phyloP scores from a whole-genome alignment of 2,329 filamentous ascomycete species.

The Metarhizium sp. region DNA sequence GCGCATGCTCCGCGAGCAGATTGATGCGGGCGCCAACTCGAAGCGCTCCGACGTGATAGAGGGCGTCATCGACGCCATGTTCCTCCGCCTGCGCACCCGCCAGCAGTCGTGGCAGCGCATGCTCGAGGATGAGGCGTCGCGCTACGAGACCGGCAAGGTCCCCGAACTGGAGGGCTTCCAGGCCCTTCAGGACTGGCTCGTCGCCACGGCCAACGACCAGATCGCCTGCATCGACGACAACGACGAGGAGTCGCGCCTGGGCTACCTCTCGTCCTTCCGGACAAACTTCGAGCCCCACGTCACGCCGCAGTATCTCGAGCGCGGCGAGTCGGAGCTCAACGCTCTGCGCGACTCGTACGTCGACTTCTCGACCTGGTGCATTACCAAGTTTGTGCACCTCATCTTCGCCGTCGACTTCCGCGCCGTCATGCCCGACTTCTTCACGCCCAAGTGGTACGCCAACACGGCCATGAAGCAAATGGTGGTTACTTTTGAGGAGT shows the following conservation, averaged over 20 bases:
- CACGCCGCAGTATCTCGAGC: conserved; percentile 68
- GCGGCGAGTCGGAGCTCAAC: conserved; percentile 63
- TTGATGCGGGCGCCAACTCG: conserved; percentile 75
- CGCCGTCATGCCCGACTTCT: conserved; percentile 76
- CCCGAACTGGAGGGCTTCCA: conserved; percentile 60
- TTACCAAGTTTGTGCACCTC: conserved; percentile 74
- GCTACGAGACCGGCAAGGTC: conserved; percentile 52
- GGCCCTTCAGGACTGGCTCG: conserved; percentile 86
- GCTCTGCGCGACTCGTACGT: conserved; percentile 83
- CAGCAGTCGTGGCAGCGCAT: conserved; percentile 83
- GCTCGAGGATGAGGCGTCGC: conserved; percentile 73
- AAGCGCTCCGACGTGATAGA: conserved; percentile 84
- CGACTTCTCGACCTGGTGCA: conserved; percentile 88
- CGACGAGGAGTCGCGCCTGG: conserved; percentile 62
- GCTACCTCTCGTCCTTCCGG: conserved; percentile 80
- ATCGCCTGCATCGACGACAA: conserved; percentile 96
- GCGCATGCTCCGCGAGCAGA: conserved; percentile 93
- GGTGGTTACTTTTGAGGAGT: conserved; percentile 90
- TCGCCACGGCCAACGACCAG: conserved; percentile 95
- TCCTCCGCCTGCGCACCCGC: conserved; percentile 70
- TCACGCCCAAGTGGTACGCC: conserved; percentile 83
- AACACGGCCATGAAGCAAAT: conserved; percentile 86
- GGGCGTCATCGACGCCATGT: conserved; percentile 94
- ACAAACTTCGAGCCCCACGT: conserved; percentile 75
- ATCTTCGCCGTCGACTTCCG: conserved; percentile 89